A percentile compares a stretch with the other conserved stretches of the same genome.
phyloP scores from a whole-genome alignment of 257 asterid genomes.

The Scutellaria barbata region DNA sequence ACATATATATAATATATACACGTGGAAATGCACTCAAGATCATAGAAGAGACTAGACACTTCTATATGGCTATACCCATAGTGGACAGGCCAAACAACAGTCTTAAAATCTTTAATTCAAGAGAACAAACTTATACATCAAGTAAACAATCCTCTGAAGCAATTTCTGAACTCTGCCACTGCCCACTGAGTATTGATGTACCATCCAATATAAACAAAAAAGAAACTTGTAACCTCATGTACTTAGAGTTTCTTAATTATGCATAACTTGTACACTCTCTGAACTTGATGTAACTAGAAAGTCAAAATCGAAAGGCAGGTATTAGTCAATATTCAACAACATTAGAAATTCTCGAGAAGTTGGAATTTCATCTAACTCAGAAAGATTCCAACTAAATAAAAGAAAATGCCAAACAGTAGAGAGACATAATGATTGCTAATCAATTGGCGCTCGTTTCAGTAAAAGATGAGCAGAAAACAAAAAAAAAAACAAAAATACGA shows the following conservation, averaged over 20 bases:
- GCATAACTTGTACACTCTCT: background rate
- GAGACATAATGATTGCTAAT: background rate
- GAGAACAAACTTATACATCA: slow-evolving; percentile 14
- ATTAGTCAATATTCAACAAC: background rate
- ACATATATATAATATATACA: too few species aligned
- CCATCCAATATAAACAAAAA: background rate
- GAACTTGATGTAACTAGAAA: slow-evolving; percentile 1
- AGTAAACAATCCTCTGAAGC: slow-evolving; percentile 5
- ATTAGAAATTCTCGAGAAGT: background rate
- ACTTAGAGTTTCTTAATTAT: background rate
- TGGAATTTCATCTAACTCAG: background rate
- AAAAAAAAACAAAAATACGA: slow-evolving; percentile 16
- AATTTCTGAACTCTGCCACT: slow-evolving; percentile 6
- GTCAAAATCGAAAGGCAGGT: background rate
- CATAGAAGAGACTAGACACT: background rate
- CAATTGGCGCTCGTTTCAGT: background rate
- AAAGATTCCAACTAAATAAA: background rate
- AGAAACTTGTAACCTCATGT: background rate
- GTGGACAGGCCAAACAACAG: background rate
- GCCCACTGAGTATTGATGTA: background rate
- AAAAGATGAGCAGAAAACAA: slow-evolving; percentile 23
- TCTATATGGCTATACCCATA: background rate
- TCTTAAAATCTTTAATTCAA: background rate
- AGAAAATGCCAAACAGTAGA: background rate
- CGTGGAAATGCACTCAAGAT: background rate